Conservation (phyloP, 352 stramenopile genomes). For the Thalassiosira hispida region DNA sequence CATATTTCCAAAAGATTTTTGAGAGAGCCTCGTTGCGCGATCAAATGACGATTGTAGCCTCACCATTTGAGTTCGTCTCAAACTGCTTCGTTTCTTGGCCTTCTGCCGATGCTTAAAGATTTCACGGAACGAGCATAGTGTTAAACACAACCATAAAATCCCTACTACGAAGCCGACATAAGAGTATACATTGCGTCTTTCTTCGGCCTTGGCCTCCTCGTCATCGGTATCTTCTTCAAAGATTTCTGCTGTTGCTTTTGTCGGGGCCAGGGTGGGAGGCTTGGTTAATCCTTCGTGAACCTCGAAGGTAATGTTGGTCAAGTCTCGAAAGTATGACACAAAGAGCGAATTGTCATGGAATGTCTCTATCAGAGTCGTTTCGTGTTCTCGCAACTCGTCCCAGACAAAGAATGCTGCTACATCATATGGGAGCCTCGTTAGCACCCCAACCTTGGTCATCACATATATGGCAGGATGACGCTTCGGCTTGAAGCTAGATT, state of each 20-base stretch:
- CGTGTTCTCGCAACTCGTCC: constrained; percentile 17
- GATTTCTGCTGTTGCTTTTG: background rate
- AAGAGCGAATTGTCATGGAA: constrained; percentile 27
- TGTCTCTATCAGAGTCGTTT: constrained; percentile 1
- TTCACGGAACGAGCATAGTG: background rate
- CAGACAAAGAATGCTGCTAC: constrained; percentile 33
- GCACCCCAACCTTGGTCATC: constrained; percentile 18
- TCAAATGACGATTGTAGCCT: no score
- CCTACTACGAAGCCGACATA: constrained; percentile 11
- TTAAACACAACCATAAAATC: constrained; percentile 17
- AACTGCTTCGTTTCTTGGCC: no score
- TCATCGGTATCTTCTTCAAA: background rate
- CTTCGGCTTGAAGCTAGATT: constrained; percentile 7
- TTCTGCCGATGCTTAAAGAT: constrained; percentile 12
- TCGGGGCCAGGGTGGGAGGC: constrained; percentile 21
- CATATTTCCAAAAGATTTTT: no score
- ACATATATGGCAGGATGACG: constrained; percentile 13
- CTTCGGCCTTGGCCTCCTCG: background rate
- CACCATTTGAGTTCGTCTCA: no score
- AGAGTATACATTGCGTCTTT: background rate
- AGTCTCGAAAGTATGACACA: constrained; percentile 29
- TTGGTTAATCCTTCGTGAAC: constrained; percentile 15
- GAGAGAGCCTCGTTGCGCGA: no score
- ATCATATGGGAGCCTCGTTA: constrained; percentile 20
- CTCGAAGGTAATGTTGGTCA: constrained; percentile 10